Conservation (phyloP, 148 eudicot genomes). For the Linanthus parryae region DNA sequence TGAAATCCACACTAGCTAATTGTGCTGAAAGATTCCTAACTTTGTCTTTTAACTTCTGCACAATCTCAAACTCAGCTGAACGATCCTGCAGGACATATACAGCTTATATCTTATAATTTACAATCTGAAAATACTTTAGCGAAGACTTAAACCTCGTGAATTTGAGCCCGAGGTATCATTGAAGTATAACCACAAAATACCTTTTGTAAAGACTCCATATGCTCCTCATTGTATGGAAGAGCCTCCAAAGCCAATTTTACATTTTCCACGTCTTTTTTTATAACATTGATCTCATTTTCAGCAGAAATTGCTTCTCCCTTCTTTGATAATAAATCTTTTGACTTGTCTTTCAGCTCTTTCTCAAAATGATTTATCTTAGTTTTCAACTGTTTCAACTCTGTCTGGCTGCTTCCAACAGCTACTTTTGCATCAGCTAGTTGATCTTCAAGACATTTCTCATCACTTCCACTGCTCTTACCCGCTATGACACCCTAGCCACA, state of each 20-base stretch:
- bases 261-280: constrained; percentile 60
- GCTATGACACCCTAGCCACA: constrained; percentile 77
- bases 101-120: not conserved
- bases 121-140: not conserved
- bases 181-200: constrained; percentile 19
- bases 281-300: constrained; percentile 59
- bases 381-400: constrained; percentile 81
- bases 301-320: constrained; percentile 73
- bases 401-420: constrained; percentile 81
- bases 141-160: not conserved
- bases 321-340: constrained; percentile 54
- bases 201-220: constrained; percentile 72
- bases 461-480: constrained; percentile 88
- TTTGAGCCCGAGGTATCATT: not conserved
- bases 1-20: constrained; percentile 74
- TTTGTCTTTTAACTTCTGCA: constrained; percentile 74
- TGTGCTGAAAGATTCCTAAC: constrained; percentile 58
- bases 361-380: constrained; percentile 75
- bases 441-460: constrained; percentile 96
- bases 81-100: constrained; percentile 52
- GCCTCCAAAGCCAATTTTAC: constrained; percentile 58
- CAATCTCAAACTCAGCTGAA: constrained; percentile 48
- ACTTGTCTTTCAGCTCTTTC: constrained; percentile 83
- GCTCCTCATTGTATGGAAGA: constrained; percentile 63
- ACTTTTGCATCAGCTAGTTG: constrained; percentile 90